These are phyloP conservation scores for Blastocystis sp. DNA, from an alignment of 352 stramenopile genomes.

Conservation along the genomic window DNA sequence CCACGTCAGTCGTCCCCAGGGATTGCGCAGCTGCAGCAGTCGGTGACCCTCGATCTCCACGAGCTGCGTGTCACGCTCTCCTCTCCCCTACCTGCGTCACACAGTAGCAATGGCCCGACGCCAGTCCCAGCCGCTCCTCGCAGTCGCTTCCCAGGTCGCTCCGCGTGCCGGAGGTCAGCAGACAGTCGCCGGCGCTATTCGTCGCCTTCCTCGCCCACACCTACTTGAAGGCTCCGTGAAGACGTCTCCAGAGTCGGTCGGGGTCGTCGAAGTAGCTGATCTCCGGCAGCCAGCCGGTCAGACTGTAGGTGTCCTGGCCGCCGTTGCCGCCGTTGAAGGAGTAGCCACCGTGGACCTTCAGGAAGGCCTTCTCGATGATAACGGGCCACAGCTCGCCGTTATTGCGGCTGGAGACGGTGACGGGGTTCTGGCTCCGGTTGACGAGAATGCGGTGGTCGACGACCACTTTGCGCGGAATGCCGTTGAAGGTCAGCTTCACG, in stretches of 20 bases:
- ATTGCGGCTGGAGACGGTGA: constrained; percentile 72
- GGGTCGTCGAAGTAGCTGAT: constrained; percentile 67
- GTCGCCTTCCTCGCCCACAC: background rate
- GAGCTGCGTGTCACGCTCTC: constrained; percentile 61
- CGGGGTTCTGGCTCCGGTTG: constrained; percentile 65
- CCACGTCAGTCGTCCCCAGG: constrained; percentile 68
- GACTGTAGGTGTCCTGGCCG: constrained; percentile 88
- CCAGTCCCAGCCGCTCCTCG: constrained; percentile 75
- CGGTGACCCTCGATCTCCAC: constrained; percentile 54
- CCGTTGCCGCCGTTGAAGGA: constrained; percentile 90
- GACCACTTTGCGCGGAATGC: constrained; percentile 74
- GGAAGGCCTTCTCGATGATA: constrained; percentile 93
- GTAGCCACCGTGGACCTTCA: constrained; percentile 92
- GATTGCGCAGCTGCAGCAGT: constrained; percentile 87
- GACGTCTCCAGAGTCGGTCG: constrained; percentile 73
- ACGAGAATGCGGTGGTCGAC: constrained; percentile 87
- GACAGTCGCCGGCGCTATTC: constrained; percentile 74
- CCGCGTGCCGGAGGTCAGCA: constrained; percentile 87
- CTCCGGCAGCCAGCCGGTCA: constrained; percentile 95
- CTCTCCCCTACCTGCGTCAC: constrained; percentile 76
- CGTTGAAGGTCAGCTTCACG: constrained; percentile 88
- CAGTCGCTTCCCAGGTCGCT: constrained; percentile 66
- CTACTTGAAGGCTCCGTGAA: constrained; percentile 80
- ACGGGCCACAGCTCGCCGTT: constrained; percentile 76
- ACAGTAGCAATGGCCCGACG: constrained; percentile 87